Base-by-base conservation (phyloP, 2,329 filamentous ascomycete genomes). In the Fusarium devonianum region DNA sequence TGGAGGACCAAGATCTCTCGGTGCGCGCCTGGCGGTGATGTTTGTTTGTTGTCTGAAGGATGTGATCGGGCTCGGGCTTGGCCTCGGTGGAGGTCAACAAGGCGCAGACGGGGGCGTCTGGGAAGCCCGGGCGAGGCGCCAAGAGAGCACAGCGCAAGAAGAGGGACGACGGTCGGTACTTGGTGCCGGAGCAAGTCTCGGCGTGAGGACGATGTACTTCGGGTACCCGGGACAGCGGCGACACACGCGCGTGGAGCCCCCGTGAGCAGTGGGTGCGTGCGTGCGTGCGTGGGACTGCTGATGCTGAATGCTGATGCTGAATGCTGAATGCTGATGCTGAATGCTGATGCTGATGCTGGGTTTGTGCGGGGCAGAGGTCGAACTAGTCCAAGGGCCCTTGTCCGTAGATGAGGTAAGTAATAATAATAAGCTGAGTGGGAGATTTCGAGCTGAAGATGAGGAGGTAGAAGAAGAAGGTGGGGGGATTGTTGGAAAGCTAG, bases 61-160 rank as follows among this genome's bases (percentile, higher is more conserved):
- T 28, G 40, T 44, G 39, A 38, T 59, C 35, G 28, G 28, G 45
- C 30, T 45, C 22, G 39, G 36, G 32, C 18, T 53, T 29, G 49
- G 38, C 25, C 49, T 55, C 33, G 48, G 33, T 46, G 23, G 49
- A 58, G 37, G 46, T 51, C 42, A 36, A 49, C n/a, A 38, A 35
- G 17, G 23, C 28, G 32, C 17, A 52, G 54, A 38, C 41, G 49
- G 43, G 52, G 42, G 49, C 23, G 41, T 26, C 34, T 39, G 36
- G n/a, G 49, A 53, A 54, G 57, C 42, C 54, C 55, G 36, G 41
- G 40, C 52, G 49, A 30, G 51, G 56, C 56, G 56, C 56, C 56
- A 59, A 59, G 56, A 50, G 23, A 42, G 39, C 42, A 43, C 44
- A 28, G 14, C 58, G 49, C 53, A 39, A 58, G 45, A 38, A 40